Conservation (phyloP, 2,329 filamentous ascomycete species). For the Neopestalotiopsis sp. region DNA sequence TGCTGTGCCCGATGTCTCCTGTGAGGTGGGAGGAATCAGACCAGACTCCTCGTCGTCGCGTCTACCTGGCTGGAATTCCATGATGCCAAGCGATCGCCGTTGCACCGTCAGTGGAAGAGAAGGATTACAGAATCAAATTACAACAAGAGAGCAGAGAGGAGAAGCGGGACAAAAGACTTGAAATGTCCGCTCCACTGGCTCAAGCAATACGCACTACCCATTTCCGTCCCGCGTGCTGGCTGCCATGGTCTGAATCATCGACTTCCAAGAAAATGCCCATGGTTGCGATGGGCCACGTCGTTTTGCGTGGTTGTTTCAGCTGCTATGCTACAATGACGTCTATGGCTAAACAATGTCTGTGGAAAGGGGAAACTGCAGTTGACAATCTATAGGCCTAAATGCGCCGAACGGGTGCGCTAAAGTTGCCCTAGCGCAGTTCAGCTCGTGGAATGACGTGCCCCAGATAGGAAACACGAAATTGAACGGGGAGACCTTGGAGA, state of each 20-base stretch:
- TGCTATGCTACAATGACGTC: conserved; percentile 15
- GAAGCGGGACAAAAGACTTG: neutral
- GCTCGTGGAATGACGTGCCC: conserved; percentile 8
- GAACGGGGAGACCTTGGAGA: neutral
- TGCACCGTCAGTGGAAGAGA: neutral
- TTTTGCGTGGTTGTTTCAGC: conserved; percentile 3
- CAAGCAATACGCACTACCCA: neutral
- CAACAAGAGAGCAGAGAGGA: neutral
- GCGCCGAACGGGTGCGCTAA: conserved; percentile 7
- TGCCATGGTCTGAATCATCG: conserved; percentile 1
- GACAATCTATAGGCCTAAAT: conserved; percentile 6
- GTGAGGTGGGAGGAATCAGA: neutral
- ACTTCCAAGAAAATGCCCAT: conserved; percentile 6
- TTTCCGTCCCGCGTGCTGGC: too few species aligned
- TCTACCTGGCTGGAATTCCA: conserved; percentile 6
- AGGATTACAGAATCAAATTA: neutral
- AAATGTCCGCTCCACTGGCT: neutral
- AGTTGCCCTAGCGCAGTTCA: conserved; percentile 7
- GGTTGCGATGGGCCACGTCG: neutral
- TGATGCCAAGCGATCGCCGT: neutral
- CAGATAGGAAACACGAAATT: neutral
- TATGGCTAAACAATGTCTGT: conserved; percentile 11
- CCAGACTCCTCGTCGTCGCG: neutral
- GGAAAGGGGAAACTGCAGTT: neutral
- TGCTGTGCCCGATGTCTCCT: conserved; percentile 1